phyloP scores from a whole-genome alignment of 352 stramenopile species.

The Phytopythium ostracodes region DNA sequence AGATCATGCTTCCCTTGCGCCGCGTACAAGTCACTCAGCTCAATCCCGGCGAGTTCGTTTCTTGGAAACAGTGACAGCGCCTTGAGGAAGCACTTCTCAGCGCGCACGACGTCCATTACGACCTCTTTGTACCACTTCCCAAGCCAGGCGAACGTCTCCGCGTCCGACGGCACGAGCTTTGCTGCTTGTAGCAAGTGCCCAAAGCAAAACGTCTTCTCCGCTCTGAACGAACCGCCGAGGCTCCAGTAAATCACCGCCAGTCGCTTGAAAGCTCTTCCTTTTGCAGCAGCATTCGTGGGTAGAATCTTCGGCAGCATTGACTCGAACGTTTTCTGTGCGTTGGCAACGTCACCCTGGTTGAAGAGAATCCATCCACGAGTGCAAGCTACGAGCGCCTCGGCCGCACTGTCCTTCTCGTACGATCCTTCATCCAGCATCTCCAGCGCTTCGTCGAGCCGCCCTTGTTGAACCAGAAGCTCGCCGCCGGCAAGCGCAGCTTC shows the following conservation, averaged over 20 bases:
- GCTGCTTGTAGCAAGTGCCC: conserved; percentile 58
- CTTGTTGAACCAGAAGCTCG: conserved; percentile 41
- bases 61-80: conserved; percentile 52
- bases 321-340: conserved; percentile 36
- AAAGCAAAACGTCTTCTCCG: conserved; percentile 65
- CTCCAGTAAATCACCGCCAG: conserved; percentile 79
- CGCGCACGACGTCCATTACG: conserved; percentile 51
- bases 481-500: conserved; percentile 35
- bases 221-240: conserved; percentile 37
- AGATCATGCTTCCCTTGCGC: conserved; percentile 51
- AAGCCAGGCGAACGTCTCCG: conserved; percentile 66
- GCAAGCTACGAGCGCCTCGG: conserved; percentile 16
- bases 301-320: conserved; percentile 26
- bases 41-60: conserved; percentile 52
- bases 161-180: conserved; percentile 64
- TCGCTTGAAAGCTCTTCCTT: conserved; percentile 52
- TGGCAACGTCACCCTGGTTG: conserved; percentile 29
- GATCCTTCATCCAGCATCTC: conserved; percentile 24
- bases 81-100: conserved; percentile 86
- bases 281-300: conserved; percentile 8
- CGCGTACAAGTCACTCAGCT: conserved; percentile 70
- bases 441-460: conserved; percentile 25
- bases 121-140: conserved; percentile 76
- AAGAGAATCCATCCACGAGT: conserved; percentile 51
- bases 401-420: conserved; percentile 15